Conservation (phyloP, 352 stramenopile species). For the Phytophthora pluvialis region DNA sequence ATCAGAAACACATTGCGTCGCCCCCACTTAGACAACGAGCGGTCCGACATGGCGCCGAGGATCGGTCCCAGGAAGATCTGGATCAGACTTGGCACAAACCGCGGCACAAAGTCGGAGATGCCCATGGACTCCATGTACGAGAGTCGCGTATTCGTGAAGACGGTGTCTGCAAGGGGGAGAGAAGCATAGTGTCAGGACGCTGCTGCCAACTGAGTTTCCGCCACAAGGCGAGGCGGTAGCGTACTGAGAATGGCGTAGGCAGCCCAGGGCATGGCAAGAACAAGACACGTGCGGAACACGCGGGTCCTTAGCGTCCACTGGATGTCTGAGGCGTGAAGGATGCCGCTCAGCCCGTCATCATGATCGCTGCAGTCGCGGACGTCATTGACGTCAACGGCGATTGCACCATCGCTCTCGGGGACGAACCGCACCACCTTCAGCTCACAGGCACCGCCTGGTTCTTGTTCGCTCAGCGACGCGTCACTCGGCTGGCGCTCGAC, state of each 20-base stretch:
- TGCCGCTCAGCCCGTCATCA: conserved; percentile 10
- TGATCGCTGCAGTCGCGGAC: background rate
- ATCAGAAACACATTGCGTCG: conserved; percentile 76
- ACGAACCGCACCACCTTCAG: conserved; percentile 27
- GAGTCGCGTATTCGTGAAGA: conserved; percentile 70
- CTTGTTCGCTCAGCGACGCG: background rate
- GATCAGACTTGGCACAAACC: conserved; percentile 69
- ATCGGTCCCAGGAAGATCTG: conserved; percentile 74
- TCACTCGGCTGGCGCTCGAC: conserved; percentile 1
- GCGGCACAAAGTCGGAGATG: conserved; percentile 62
- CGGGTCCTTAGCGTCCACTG: conserved; percentile 32
- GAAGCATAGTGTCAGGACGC: conserved; percentile 11
- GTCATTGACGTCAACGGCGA: conserved; percentile 17
- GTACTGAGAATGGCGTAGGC: conserved; percentile 75
- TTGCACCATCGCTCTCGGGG: conserved; percentile 4
- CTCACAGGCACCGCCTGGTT: background rate
- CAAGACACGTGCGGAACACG: conserved; percentile 62
- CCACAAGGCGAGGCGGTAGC: background rate
- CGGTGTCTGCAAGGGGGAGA: conserved; percentile 48
- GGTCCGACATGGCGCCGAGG: conserved; percentile 73
- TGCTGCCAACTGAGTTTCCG: no score
- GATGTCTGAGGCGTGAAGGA: conserved; percentile 15
- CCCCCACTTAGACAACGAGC: conserved; percentile 72
- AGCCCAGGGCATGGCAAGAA: conserved; percentile 77
- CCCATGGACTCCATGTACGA: conserved; percentile 80